phyloP scores from a whole-genome alignment of 805 yeast species.

The Candida patagonica region DNA sequence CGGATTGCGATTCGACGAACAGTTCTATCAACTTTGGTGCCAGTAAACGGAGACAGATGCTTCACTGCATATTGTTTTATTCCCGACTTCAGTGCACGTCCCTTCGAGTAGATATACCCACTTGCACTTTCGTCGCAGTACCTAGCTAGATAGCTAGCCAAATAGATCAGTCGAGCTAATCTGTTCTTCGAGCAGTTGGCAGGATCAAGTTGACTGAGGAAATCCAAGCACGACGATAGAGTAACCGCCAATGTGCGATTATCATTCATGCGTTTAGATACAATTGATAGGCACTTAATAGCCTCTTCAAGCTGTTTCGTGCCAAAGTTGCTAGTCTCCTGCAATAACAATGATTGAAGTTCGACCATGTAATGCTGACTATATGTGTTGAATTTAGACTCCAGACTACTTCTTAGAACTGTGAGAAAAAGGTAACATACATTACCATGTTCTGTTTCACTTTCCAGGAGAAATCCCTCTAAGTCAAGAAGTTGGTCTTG shows the following conservation, averaged over 20 bases:
- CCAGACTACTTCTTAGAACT: conserved; percentile 44
- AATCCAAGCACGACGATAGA: conserved; percentile 48
- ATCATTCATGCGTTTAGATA: conserved; percentile 40
- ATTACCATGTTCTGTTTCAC: conserved; percentile 31
- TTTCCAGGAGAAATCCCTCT: conserved; percentile 55
- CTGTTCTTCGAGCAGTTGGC: conserved; percentile 6
- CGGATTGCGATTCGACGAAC: conserved; percentile 45
- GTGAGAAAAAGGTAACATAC: conserved; percentile 41
- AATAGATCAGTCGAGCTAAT: conserved; percentile 41
- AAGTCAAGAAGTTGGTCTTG: conserved; percentile 60
- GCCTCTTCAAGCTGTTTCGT: conserved; percentile 31
- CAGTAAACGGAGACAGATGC: conserved; percentile 48
- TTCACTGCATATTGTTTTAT: conserved; percentile 5
- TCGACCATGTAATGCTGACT: conserved; percentile 42
- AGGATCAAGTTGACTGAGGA: conserved; percentile 31
- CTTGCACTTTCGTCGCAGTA: conserved; percentile 48
- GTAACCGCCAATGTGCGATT: conserved; percentile 49
- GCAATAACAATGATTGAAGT: conserved; percentile 30
- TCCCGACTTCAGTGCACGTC: conserved; percentile 25
- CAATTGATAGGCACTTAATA: conserved; percentile 55
- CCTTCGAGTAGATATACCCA: conserved; percentile 38
- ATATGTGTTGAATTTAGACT: conserved; percentile 32
- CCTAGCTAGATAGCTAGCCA: conserved; percentile 65
- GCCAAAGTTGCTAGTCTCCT: conserved; percentile 7
- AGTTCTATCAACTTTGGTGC: conserved; percentile 23